Base-by-base conservation (phyloP, 352 stramenopile species). In the Achlya hypogyna region DNA sequence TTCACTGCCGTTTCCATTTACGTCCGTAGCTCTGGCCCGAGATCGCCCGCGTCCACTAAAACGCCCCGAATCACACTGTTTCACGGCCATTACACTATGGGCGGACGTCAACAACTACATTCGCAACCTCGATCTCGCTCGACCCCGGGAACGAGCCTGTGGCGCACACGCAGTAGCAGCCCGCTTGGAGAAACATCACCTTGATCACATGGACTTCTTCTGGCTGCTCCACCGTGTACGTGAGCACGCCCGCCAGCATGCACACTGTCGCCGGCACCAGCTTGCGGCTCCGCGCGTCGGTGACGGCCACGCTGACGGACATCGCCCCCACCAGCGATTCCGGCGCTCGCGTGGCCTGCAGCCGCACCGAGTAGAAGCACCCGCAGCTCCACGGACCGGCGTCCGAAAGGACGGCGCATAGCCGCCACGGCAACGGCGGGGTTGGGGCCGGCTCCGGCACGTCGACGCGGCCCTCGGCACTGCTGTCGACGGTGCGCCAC, bases 1-100 rank as follows among this genome's bases (percentile, higher is more conserved):
- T 53, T 23, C 27, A 66, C 38, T 65, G 25, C 42, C 40, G 2
- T 59, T 56, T 9, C 43, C 12, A n/a, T 38, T 49, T 29, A 14
- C 4, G n/a, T 16, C 18, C 53, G 35, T 53, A 64, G 56, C 16
- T 64, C 29, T 64, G 56, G 56, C 56, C 56, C 20, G 29, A 53
- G 8, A 27, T 59, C 29, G 35, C 56, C 20, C 31, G 25, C 23
- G 42, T 64, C 12, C 20, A 20, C 25, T 56, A 35, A 56, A 20
- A 10, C 16, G 38, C 38, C 38, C n/a, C n/a, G n/a, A n/a, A n/a
- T n/a, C n/a, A n/a, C n/a, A n/a, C n/a, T n/a, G n/a, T n/a, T n/a
- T n/a, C n/a, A n/a, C n/a, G n/a, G n/a, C n/a, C n/a, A n/a, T n/a
- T n/a, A n/a, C n/a, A n/a, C n/a, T n/a, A n/a, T n/a, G n/a, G n/a